Base-by-base conservation (phyloP, 805 yeast genomes). In the Candida namnaoensis region DNA sequence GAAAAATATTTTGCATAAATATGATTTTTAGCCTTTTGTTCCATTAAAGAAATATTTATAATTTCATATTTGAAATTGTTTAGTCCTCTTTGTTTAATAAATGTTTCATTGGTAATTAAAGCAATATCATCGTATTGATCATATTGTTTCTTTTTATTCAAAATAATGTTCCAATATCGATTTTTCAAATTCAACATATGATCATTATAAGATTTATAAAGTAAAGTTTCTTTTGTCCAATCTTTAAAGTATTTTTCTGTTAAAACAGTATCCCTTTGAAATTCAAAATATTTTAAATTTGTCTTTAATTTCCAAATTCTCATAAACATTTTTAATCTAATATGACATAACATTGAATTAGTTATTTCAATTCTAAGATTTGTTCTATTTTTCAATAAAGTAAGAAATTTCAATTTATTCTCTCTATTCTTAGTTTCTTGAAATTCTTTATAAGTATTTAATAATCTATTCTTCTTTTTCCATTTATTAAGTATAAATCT, bases 401-500 rank as follows among this genome's bases (percentile, higher is more conserved):
- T 30, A 6, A 51, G 13, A 8, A 39, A 13, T 1, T 24, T 14
- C 4, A 13, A 38, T 6, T n/a, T 24, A 8, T 40, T 8, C 5
- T 26, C 32, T 2, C 7, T 2, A 7, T 39, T 27, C 5, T 41
- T 15, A 1, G 37, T 5, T 0, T 35, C 15, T 4, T 11, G 11
- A 26, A 44, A 48, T 5, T 12, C 15, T 4, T 37, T 9, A 5
- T 43, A 40, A 23, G 39, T 42, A 9, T 37, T 40, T 13, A 40
- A 40, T 32, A 44, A 42, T 3, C 34, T 25, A 13, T 50, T 40
- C n/a, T 44, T 43, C 37, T 35, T 37, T 36, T 36, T 41, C 51
- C 56, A 53, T 32, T 44, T 44, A 2, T 41, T 36, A 24, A 54
- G 34, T 10, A 45, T 35, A 11, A 48, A 50, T 25, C 35, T 35